phyloP scores from a whole-genome alignment of 441 rosid species.

The Eutrema salsugineum region DNA sequence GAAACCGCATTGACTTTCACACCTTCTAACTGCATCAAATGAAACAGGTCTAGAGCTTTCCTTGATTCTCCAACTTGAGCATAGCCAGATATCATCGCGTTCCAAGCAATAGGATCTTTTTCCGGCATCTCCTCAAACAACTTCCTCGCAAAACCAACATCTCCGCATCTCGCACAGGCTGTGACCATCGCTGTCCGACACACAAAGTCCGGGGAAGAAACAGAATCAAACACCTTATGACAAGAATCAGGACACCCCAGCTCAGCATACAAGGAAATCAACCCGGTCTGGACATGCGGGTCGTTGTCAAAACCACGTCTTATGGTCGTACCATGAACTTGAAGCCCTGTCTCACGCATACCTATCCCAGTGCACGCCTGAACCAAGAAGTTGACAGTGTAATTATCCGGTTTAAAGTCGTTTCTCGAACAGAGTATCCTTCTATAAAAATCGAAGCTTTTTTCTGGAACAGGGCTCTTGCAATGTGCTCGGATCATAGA shows the following conservation, averaged over 20 bases:
- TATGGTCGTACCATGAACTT: conserved; percentile 36
- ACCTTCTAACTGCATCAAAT: conserved; percentile 55
- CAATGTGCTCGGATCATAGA: conserved; percentile 60
- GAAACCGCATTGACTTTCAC: conserved; percentile 46
- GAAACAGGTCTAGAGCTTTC: conserved; percentile 45
- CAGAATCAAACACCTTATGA: conserved; percentile 34
- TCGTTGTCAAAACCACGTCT: conserved; percentile 49
- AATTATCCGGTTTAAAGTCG: conserved; percentile 45
- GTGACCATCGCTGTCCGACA: conserved; percentile 46
- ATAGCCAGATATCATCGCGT: conserved; percentile 54
- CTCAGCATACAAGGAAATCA: conserved; percentile 47
- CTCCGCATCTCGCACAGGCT: conserved; percentile 47
- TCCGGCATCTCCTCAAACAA: conserved; percentile 55
- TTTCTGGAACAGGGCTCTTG: conserved; percentile 37
- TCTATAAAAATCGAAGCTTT: conserved; percentile 42
- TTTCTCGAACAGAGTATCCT: conserved; percentile 31
- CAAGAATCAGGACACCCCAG: conserved; percentile 40
- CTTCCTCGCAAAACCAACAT: conserved; percentile 37
- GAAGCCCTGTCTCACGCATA: conserved; percentile 30
- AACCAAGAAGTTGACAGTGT: conserved; percentile 56
- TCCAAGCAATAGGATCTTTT: conserved; percentile 49
- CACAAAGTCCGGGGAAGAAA: conserved; percentile 43
- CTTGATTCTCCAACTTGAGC: conserved; percentile 44
- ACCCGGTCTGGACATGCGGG: conserved; percentile 49
- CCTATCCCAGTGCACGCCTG: conserved; percentile 43